These are phyloP conservation scores for Gossypium raimondii DNA, from an alignment of 345 rosid species.

Conservation along the genomic window DNA sequence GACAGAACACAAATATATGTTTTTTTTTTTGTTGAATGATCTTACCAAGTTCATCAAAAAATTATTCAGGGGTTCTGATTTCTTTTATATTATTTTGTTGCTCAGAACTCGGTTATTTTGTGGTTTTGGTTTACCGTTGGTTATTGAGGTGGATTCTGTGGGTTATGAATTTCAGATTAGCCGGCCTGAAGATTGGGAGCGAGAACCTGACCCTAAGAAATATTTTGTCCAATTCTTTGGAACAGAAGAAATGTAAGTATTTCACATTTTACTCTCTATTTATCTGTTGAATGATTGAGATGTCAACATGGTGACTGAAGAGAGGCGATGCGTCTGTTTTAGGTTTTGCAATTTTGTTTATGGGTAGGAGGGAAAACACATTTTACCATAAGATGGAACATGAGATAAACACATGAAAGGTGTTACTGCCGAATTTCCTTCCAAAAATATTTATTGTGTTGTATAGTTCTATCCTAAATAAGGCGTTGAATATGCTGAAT, in stretches of 20 bases:
- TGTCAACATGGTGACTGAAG: neutral
- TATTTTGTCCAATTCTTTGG: conserved; percentile 55
- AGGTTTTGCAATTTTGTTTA: neutral
- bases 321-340: neutral
- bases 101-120: neutral
- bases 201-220: conserved; percentile 72
- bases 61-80: neutral
- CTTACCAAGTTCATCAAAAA: neutral
- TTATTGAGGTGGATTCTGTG: conserved; percentile 17
- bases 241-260: conserved; percentile 6
- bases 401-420: neutral
- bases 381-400: neutral
- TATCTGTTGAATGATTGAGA: conserved; percentile 6
- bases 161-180: conserved; percentile 61
- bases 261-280: neutral
- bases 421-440: neutral
- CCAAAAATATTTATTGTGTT: neutral
- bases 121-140: neutral
- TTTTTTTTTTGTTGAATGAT: neutral
- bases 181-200: conserved; percentile 80
- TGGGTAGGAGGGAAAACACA: neutral
- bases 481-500: neutral
- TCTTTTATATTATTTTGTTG: neutral
- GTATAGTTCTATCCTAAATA: neutral
- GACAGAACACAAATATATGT: neutral